These are phyloP conservation scores for Exophiala phaeomuriformis DNA, from an alignment of 2,329 filamentous ascomycete species.

Conservation along the genomic window DNA sequence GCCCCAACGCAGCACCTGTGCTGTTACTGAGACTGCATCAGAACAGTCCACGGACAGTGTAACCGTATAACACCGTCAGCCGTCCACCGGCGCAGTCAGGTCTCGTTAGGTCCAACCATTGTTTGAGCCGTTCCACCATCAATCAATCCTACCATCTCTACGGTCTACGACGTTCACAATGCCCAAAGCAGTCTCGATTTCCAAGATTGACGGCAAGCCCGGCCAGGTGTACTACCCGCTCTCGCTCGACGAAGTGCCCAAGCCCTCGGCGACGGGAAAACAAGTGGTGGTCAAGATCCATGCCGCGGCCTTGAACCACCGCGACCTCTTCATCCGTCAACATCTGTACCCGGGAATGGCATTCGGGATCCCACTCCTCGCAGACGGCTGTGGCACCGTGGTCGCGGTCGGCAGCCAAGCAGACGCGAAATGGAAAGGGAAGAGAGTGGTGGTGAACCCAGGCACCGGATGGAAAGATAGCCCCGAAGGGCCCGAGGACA, in stretches of 20 bases:
- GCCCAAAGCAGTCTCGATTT: slow-evolving; percentile 41
- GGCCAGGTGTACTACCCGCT: slow-evolving; percentile 66
- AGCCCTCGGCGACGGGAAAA: slow-evolving; percentile 55
- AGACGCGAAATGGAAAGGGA: slow-evolving; percentile 52
- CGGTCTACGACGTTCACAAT: slow-evolving; percentile 27
- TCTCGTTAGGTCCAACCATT: neutral
- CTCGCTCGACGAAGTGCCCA: slow-evolving; percentile 52
- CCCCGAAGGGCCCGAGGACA: slow-evolving; percentile 65
- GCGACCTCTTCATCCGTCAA: slow-evolving; percentile 89
- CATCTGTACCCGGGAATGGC: slow-evolving; percentile 81
- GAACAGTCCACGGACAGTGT: too few relatives aligned
- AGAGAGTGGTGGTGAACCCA: slow-evolving; percentile 71
- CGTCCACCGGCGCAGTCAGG: too few relatives aligned
- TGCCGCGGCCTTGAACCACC: slow-evolving; percentile 84
- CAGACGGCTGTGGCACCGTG: slow-evolving; percentile 75
- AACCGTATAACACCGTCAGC: too few relatives aligned
- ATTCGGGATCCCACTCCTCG: slow-evolving; percentile 69
- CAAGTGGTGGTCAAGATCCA: slow-evolving; percentile 69
- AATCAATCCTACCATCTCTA: too few relatives aligned
- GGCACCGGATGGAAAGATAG: slow-evolving; percentile 67
- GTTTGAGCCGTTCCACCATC: neutral
- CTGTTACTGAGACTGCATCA: too few relatives aligned
- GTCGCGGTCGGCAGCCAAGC: slow-evolving; percentile 53
- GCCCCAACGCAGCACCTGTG: too few relatives aligned
- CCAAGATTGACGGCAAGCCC: slow-evolving; percentile 56